Base-by-base conservation (phyloP, 139 green algal species). In the Spirogloea muscicola region DNA sequence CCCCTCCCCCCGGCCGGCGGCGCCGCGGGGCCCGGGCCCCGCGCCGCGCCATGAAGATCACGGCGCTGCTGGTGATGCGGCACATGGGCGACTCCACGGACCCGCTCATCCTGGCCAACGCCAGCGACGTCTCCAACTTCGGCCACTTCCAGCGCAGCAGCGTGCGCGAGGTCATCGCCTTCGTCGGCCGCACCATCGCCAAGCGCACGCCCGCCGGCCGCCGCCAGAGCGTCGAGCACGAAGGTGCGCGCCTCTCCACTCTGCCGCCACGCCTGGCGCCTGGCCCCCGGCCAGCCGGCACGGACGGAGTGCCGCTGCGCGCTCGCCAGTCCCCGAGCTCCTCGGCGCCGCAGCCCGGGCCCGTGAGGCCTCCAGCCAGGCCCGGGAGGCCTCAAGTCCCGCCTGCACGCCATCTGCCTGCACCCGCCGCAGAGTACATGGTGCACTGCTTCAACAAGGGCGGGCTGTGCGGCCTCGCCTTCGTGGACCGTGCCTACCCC, bases 91-190 rank as follows among this genome's bases (percentile, higher is more conserved):
- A 80, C 1, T 85, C 91, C 3, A 74, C 69, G 3, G 87, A 93
- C 1, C 87, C 93, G 0, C 66, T 81, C 3, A 71, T 92, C 25
- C 73, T 98, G 9, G 94, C 90, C 1, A 79, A 87, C 16, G 91
- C 87, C 0, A 80, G 80, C 16, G 94, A 98, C 68, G 77, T 98
- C 9, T 90, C 72, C 9, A 87, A 86, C 39, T 99, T 98, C 73
- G 94, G 94, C 1, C 98, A 93, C 80, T 98, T 98, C 60, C 89
- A 96, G 61, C 76, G 90, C 1, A 81, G 70, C 21, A 87, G 81
- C 5, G 94, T 99, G 6, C 84, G 85, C 21, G 95, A 99, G 77
- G 92, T 97, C 80, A 86, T 98, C 0, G 89, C 74, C 5, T 99
- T 99, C 84, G 85, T 95, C 9, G 79, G 77, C n/a, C 83, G 92